These are phyloP conservation scores for Pueraria montana DNA, from an alignment of 306 rosid genomes.

Conservation along the genomic window DNA sequence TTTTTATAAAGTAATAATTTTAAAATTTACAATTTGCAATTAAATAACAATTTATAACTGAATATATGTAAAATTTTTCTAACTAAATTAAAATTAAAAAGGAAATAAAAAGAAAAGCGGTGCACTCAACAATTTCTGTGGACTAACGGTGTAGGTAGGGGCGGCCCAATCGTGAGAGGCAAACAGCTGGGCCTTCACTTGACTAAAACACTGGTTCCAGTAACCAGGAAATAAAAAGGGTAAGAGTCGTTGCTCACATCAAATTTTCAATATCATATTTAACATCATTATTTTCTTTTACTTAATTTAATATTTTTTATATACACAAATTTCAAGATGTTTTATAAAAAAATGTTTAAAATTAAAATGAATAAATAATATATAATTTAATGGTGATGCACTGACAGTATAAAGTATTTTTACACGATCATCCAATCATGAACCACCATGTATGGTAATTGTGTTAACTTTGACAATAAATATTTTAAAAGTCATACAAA, in stretches of 20 bases:
- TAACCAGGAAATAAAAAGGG: neutral
- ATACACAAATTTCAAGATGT: neutral
- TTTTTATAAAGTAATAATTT: too few species aligned
- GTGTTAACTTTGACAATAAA: too few species aligned
- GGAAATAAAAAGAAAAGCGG: neutral
- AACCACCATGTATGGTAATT: too few species aligned
- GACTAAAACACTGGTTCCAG: neutral
- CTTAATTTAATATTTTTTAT: neutral
- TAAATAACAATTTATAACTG: too few species aligned
- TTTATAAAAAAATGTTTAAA: neutral
- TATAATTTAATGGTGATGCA: too few species aligned
- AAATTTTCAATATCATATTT: neutral
- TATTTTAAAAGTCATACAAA: too few species aligned
- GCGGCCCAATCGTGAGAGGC: slow-evolving; percentile 37
- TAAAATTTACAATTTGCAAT: too few species aligned
- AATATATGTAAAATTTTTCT: too few species aligned
- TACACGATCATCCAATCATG: too few species aligned
- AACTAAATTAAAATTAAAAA: too few species aligned
- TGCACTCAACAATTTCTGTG: neutral
- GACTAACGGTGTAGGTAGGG: neutral
- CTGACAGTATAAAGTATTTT: too few species aligned
- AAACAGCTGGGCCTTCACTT: slow-evolving; percentile 23
- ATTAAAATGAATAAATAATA: too few species aligned
- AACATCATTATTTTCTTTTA: neutral
- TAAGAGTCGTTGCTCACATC: neutral